Base-by-base conservation (phyloP, 108 stramenopile species). In the Chaetoceros muelleri region DNA sequence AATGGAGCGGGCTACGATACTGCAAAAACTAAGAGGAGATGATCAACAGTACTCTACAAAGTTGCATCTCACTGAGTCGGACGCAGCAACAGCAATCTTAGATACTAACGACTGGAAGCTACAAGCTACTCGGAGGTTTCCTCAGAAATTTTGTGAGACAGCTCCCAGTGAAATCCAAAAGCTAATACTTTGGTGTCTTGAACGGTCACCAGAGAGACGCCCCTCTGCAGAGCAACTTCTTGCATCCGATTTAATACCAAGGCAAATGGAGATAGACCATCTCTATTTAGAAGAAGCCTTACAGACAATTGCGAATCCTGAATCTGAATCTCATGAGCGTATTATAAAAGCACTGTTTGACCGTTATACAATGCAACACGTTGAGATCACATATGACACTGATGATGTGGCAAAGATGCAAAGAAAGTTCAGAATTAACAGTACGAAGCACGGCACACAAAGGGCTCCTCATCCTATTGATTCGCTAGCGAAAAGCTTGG, bases 271-370 rank as follows among this genome's bases (percentile, higher is more conserved):
- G 52, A 52, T 86, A 19, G 84, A 90, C 44, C 71, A 79, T 54
- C 66, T 50, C 2, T 90, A 90, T 52, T 69, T 90, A 1, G 62
- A 86, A 66, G 88, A 90, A 60, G 88, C 85, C 10, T 66, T 90
- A 30, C 75, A 82, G 29, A 74, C 82, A n/a, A 53, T 90, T 21
- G 73, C 74, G 3, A 78, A 85, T 54, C 67, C 82, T 13, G 83
- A 90, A 55, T 72, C 75, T 22, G 88, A 84, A 46, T 72, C 77
- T 23, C 71, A 80, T 57, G 28, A 64, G 28, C 73, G 71, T 40
- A 85, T 90, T 20, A 58, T 90, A 0, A 44, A 83, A 20, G 71
- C 78, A 17, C 48, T 90, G 0, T 90, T 90, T 48, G 55, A 72
- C 17, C 58, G 78, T 19, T 66, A 70, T 2, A 85, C 74, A 13